Conservation (phyloP, 192 early-diverging fungal species). For the Umbelopsis sp. region DNA sequence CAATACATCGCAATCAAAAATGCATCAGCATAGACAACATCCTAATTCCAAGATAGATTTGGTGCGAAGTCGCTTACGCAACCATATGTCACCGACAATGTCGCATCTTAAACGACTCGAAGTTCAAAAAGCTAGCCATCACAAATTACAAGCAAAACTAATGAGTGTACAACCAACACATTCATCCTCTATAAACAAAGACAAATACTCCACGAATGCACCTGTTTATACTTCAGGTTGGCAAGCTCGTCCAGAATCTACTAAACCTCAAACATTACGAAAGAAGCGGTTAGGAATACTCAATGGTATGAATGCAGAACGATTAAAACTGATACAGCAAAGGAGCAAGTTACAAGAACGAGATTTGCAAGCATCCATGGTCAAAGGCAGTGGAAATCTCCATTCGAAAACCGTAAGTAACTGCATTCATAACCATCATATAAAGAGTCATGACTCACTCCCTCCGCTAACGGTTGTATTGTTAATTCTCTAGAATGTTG, state of each 20-base stretch:
- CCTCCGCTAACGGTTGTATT: too few species aligned
- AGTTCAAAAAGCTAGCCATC: background rate
- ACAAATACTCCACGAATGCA: background rate
- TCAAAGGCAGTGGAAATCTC: background rate
- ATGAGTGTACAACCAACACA: background rate
- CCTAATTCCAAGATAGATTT: background rate
- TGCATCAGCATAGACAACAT: background rate
- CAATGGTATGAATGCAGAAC: constrained; percentile 4
- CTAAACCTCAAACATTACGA: background rate
- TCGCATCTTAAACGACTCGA: background rate
- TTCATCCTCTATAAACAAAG: background rate
- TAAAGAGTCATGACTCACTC: too few species aligned
- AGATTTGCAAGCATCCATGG: background rate
- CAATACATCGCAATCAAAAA: background rate
- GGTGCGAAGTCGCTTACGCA: background rate
- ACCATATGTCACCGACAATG: constrained; percentile 6
- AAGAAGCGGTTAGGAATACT: constrained; percentile 12
- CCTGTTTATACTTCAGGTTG: background rate
- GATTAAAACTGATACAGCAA: background rate
- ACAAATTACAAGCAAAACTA: background rate
- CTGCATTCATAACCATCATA: background rate
- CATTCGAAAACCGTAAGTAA: background rate
- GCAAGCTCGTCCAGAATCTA: background rate
- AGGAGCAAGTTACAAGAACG: background rate
- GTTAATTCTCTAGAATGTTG: background rate